Evolutionary conservation across 164 flowering plant species (phyloP).

Genomic region (Cinnamomum micranthum): DNA sequence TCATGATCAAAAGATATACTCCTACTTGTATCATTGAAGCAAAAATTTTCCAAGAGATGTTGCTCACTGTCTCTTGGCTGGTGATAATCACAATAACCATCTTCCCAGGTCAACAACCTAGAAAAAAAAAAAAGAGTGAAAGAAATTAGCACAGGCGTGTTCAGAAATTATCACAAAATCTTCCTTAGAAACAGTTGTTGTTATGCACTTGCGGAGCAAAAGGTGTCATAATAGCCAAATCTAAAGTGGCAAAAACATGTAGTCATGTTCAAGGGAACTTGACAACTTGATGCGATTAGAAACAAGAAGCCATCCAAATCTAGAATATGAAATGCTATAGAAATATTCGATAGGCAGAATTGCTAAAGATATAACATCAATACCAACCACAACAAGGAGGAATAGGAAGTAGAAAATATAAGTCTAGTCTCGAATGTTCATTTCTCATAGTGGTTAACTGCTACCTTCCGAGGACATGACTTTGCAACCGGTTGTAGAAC

Average conservation of each 20-base stretch:
- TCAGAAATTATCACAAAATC: background rate
- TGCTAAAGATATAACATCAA: no score
- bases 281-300: no score
- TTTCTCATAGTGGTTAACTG: no score
- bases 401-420: no score
- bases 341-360: no score
- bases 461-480: background rate
- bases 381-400: no score
- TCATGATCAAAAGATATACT: conserved; percentile 15
- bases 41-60: conserved; percentile 16
- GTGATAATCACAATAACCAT: conserved; percentile 54
- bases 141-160: background rate
- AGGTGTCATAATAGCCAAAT: no score
- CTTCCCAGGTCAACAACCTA: conserved; percentile 76
- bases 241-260: no score
- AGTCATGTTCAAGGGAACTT: no score
- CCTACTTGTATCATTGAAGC: conserved; percentile 12
- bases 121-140: conserved; percentile 5
- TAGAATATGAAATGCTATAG: no score
- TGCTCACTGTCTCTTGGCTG: conserved; percentile 21
- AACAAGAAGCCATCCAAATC: no score
- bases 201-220: background rate
- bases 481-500: background rate
- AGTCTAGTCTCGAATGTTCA: no score
- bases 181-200: background rate